These are phyloP conservation scores for Ophiocordyceps robertsii DNA, from an alignment of 2,329 filamentous ascomycete genomes.

Conservation along the genomic window DNA sequence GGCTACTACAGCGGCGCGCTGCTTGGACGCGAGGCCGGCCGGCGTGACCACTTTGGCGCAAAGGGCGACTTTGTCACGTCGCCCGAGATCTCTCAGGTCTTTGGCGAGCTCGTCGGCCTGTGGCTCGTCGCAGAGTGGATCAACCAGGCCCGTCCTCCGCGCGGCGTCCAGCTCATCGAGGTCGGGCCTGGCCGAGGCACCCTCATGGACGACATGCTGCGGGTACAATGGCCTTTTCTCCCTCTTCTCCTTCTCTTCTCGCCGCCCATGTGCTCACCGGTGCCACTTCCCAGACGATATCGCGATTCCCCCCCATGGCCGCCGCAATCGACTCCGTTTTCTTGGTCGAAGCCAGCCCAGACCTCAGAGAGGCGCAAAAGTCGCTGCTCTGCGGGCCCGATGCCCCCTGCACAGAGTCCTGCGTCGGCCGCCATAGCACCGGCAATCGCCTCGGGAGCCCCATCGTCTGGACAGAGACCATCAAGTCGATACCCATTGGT, in stretches of 20 bases:
- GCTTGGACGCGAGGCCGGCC: constrained; percentile 25
- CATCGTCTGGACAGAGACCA: constrained; percentile 85
- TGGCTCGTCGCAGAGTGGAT: constrained; percentile 98
- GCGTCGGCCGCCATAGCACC: constrained; percentile 58
- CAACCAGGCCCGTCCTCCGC: constrained; percentile 61
- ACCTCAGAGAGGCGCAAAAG: constrained; percentile 66
- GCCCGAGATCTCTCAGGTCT: constrained; percentile 93
- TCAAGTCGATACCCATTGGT: constrained; percentile 67
- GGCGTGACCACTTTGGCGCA: constrained; percentile 77
- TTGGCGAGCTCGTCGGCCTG: constrained; percentile 85
- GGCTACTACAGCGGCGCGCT: constrained; percentile 84
- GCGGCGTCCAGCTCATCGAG: constrained; percentile 80
- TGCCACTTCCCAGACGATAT: constrained; percentile 49
- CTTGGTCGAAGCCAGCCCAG: constrained; percentile 82
- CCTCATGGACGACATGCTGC: constrained; percentile 89
- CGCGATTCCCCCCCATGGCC: constrained; percentile 67
- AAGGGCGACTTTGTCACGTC: constrained; percentile 95
- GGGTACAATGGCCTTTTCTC: too few relatives aligned
- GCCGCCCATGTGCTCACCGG: not conserved
- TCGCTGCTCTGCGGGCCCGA: constrained; percentile 65
- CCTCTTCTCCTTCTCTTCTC: constrained; percentile 1
- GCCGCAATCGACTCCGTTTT: constrained; percentile 76
- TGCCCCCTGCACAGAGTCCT: constrained; percentile 52
- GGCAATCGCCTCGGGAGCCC: constrained; percentile 63
- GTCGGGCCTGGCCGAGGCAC: constrained; percentile 90